Evolutionary conservation across 225 moss, liverwort and hornwort genomes (phyloP), one percentile per base, ranked within the genome.

Genomic region (Takakia lepidozioides): DNA sequence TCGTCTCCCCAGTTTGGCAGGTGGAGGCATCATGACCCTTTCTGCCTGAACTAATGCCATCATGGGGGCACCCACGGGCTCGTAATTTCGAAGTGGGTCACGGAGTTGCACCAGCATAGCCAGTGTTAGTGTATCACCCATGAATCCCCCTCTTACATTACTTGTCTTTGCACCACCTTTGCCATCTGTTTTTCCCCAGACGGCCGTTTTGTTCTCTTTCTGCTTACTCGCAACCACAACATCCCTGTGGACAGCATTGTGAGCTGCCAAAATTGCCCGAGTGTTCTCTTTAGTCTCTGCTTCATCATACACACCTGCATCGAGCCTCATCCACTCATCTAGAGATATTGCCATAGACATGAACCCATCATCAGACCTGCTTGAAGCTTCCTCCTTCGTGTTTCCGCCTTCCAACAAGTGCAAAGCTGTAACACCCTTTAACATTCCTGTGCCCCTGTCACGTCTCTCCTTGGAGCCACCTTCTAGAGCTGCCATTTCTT

Each of bases 281-380:
- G 71, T 66, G 5, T 83, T 72, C 3, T 72, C 74, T 22, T 61
- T 56, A 5, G 49, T 65, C 10, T 79, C 79, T 8, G 76, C 67
- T 54, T 87, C 92, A 43, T 85, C 87, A 48, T 69, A 78, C 39
- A 85, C 62, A 46, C 98, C 91, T 46, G 91, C 85, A 67, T 91
- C 91, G 54, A 91, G 72, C 54, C 91, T 75, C 87, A 85, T 87
- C 91, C 91, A 91, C 58, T 91, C 98, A 55, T 98, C 98, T 66
- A 98, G 79, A 19, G 91, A 91, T 47, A 93, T 67, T 15, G 73
- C 82, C 79, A 68, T 76, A 30, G 83, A 71, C 83, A 88, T 70
- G 51, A 82, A 59, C 4, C 71, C 79, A 14, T 65, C 73, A 4
- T 62, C 46, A 16, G 48, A 54, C 22, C 41, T 27, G 23, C 24